These are phyloP conservation scores for Lizanozyma gosingica DNA, from an alignment of 1,139 yeast genomes.

Conservation along the genomic window DNA sequence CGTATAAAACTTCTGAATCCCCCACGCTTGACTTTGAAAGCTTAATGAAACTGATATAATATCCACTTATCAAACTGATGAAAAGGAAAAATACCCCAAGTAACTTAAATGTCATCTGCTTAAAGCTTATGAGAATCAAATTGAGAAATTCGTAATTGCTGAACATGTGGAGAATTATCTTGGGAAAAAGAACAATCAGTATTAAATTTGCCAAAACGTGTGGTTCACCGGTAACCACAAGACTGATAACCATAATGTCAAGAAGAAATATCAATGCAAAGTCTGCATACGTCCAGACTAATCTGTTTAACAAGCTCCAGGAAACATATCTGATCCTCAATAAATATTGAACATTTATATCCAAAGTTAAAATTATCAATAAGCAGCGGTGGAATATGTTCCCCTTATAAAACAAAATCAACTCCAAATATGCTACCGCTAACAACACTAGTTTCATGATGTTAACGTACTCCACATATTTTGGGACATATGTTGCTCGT, in stretches of 20 bases:
- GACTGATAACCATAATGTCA: slow-evolving; percentile 13
- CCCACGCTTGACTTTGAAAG: slow-evolving; percentile 37
- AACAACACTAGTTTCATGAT: slow-evolving; percentile 20
- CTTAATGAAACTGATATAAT: slow-evolving; percentile 48
- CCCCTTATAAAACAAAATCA: slow-evolving; percentile 14
- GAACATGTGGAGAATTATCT: slow-evolving; percentile 40
- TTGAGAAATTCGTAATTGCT: slow-evolving; percentile 49
- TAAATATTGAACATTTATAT: slow-evolving; percentile 11
- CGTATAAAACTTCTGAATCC: slow-evolving; percentile 44
- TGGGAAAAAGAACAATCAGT: slow-evolving; percentile 46
- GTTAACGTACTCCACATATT: slow-evolving; percentile 26
- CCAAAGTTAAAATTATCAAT: slow-evolving; percentile 11
- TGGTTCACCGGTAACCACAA: slow-evolving; percentile 9
- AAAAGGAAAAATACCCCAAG: slow-evolving; percentile 45
- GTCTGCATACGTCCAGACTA: slow-evolving; percentile 36
- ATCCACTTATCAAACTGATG: slow-evolving; percentile 46
- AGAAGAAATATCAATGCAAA: slow-evolving; percentile 23
- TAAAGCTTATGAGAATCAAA: slow-evolving; percentile 41
- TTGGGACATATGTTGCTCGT: slow-evolving; percentile 25
- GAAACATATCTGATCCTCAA: slow-evolving; percentile 38
- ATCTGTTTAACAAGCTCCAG: slow-evolving; percentile 25
- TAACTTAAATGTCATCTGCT: slow-evolving; percentile 48
- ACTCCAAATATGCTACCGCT: slow-evolving; percentile 29
- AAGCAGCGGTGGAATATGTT: slow-evolving; percentile 17
- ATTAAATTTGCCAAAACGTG: slow-evolving; percentile 33